Base-by-base conservation (phyloP, 2,329 filamentous ascomycete species). In the Epichloe coenophiala region DNA sequence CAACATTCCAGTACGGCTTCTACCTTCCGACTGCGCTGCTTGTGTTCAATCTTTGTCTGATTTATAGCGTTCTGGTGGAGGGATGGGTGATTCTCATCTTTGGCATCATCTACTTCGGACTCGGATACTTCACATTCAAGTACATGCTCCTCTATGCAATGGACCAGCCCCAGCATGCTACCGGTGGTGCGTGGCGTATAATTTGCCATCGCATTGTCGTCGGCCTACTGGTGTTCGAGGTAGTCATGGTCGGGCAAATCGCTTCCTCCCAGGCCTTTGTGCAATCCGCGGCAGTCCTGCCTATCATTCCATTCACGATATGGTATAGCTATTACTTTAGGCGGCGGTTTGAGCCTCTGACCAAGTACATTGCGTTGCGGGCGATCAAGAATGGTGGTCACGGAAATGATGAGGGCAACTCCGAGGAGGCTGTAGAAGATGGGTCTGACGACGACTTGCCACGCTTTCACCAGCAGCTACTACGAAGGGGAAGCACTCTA, bases 101-200 rank as follows among this genome's bases (percentile, higher is more conserved):
- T 46, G 93, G 93, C 3, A 71, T 91, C 46, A 71, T 88, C 12
- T 98, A 94, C 66, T 95, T 94, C 59, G 64, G 79, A 19, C 77
- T 95, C 13, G 89, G 89, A 19, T 86, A 88, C 64, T 91, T 91
- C 62, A 86, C 88, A 35, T 94, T 95, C 77, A 96, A 96, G 65
- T 98, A 98, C 68, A 94, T 98, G 71, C 74, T 98, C 4, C 75
- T 98, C 4, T 98, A 98, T 65, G 89, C 93, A 35, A 98, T 98
- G 93, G 90, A 97, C 60, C 91, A 97, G 64, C 86, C 88, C 15
- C 88, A 94, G 61, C 89, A 95, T 63, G 88, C 89, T 15, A 97
- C 91, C 0, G 94, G 94, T 19, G 83, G 85, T 54, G 89, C 90
- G 4, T 98, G 93, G 93, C 84, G 86, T 46, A 95, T 98, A 77